These are phyloP conservation scores for Tetracentron sinense DNA, from an alignment of 164 flowering plant genomes.

Conservation along the genomic window DNA sequence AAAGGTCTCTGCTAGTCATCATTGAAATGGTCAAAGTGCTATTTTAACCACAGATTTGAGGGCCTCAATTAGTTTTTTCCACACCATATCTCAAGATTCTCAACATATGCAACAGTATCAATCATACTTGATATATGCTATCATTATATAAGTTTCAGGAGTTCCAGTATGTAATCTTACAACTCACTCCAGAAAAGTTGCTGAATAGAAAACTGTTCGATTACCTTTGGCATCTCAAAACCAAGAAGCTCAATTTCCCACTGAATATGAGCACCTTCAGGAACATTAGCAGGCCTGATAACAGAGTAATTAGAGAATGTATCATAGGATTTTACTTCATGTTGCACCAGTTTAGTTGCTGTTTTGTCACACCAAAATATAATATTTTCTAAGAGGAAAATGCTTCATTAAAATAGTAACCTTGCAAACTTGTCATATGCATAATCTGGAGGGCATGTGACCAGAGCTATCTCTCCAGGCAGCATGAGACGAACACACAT, in stretches of 20 bases:
- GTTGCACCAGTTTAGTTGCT: neutral
- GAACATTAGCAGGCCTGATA: slow-evolving; percentile 78
- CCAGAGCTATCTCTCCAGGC: slow-evolving; percentile 88
- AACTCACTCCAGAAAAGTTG: neutral
- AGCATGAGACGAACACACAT: slow-evolving; percentile 97
- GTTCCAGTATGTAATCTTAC: neutral
- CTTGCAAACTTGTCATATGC: slow-evolving; percentile 96
- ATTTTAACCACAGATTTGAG: too few relatives aligned
- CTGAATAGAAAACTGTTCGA: neutral
- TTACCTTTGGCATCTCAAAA: slow-evolving; percentile 90
- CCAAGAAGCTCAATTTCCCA: slow-evolving; percentile 99
- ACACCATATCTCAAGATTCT: too few relatives aligned
- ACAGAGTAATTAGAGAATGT: slow-evolving; percentile 6
- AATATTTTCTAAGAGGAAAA: too few relatives aligned
- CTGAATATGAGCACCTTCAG: slow-evolving; percentile 84
- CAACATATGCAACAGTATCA: too few relatives aligned
- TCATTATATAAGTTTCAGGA: too few relatives aligned
- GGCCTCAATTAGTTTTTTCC: too few relatives aligned
- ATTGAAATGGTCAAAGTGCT: neutral
- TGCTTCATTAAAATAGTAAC: slow-evolving; percentile 26
- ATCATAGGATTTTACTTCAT: neutral
- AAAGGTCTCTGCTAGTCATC: neutral
- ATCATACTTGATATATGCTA: too few relatives aligned
- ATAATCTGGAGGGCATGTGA: slow-evolving; percentile 96
- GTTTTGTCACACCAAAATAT: neutral